These are phyloP conservation scores for Lepidium didymum DNA, from an alignment of 345 rosid species.

Conservation along the genomic window DNA sequence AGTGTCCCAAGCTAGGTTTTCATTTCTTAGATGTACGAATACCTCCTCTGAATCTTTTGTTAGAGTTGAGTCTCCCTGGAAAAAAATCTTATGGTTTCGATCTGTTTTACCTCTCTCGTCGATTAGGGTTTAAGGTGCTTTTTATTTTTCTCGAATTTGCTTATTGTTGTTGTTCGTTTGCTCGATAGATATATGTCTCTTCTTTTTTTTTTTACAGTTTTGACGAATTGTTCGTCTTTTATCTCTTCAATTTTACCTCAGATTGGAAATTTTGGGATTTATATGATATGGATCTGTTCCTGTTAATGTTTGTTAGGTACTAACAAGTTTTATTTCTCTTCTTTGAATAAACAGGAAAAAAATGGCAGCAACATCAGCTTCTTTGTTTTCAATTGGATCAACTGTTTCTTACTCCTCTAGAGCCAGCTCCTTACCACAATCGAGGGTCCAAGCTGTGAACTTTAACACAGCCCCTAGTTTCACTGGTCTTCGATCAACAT, in stretches of 20 bases:
- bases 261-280: not conserved
- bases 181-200: not conserved
- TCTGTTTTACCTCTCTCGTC: not conserved
- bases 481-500: slow-evolving; percentile 57
- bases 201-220: not conserved
- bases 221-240: not conserved
- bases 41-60: not conserved
- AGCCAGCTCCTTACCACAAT: slow-evolving; percentile 33
- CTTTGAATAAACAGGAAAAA: slow-evolving; percentile 1
- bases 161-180: not conserved
- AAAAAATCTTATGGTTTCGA: not conserved
- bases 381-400: slow-evolving; percentile 54
- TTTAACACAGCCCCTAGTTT: slow-evolving; percentile 43
- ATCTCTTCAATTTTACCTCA: not conserved
- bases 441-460: slow-evolving; percentile 36
- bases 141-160: not conserved
- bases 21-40: not conserved
- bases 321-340: not conserved
- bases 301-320: not conserved
- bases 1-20: not conserved
- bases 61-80: not conserved
- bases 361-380: slow-evolving; percentile 71
- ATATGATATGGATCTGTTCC: not conserved
- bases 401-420: slow-evolving; percentile 39
- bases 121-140: not conserved